Conservation (phyloP, 768 basidiomycete species). For the Mycena filopes region DNA sequence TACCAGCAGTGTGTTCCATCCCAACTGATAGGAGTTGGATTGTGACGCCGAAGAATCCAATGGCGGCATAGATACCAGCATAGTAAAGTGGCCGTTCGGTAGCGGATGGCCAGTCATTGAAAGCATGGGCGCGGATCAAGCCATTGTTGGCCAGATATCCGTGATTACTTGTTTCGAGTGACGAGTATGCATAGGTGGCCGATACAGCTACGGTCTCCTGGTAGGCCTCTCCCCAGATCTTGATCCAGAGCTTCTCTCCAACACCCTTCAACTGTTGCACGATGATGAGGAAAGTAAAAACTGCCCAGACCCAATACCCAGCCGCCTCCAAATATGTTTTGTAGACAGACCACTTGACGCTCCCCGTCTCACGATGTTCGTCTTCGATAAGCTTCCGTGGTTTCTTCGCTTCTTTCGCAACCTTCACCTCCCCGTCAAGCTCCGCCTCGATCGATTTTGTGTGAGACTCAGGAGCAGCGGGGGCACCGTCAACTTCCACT, state of each 20-base stretch:
- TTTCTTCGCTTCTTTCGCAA: slow-evolving; percentile 56
- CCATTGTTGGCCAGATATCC: not conserved
- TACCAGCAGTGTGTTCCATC: slow-evolving; percentile 15
- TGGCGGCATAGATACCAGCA: slow-evolving; percentile 70
- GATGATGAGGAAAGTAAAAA: slow-evolving; percentile 60
- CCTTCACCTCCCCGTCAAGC: slow-evolving; percentile 10
- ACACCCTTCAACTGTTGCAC: slow-evolving; percentile 58
- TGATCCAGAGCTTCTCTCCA: slow-evolving; percentile 79
- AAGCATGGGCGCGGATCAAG: not conserved
- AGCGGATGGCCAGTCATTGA: slow-evolving; percentile 58
- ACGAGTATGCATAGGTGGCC: not conserved
- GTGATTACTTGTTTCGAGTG: not conserved
- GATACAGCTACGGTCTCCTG: not conserved
- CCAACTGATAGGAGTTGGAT: slow-evolving; percentile 47
- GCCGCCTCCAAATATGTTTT: slow-evolving; percentile 77
- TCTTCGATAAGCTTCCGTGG: slow-evolving; percentile 83
- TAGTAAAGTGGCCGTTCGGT: slow-evolving; percentile 76
- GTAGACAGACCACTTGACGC: slow-evolving; percentile 83
- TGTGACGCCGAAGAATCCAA: slow-evolving; percentile 48
- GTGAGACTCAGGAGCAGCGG: slow-evolving; percentile 41
- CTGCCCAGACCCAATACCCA: slow-evolving; percentile 76
- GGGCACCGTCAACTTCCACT: slow-evolving; percentile 57
- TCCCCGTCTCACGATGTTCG: slow-evolving; percentile 82
- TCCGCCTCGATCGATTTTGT: slow-evolving; percentile 35
- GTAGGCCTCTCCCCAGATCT: slow-evolving; percentile 37